Base-by-base conservation (phyloP, 176 grass and related monocot genomes). In the Miscanthus lutarioriparius region DNA sequence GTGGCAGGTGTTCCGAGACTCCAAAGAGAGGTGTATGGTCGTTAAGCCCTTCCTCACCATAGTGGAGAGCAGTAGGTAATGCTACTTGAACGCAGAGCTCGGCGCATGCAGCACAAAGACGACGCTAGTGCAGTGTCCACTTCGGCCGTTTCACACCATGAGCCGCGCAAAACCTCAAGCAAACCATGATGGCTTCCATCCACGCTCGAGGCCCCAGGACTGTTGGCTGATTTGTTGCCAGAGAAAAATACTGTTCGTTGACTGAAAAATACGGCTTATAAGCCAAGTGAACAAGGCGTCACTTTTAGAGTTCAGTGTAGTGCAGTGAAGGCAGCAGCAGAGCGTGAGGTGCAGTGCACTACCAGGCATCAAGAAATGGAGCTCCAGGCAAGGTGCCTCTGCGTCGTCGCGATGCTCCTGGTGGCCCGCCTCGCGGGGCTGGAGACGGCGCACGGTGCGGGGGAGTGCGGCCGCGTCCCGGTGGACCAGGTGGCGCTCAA, bases 391-490 rank as follows among this genome's bases (percentile, higher is more conserved):
- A 93, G 92, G 72, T 64, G 79, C 62, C 14, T 94, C 53, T 86
- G 45, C 82, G 38, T 93, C 10, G 45, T 90, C 7, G 79, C 37
- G 49, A 69, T 87, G 76, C 38, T 95, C 70, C 28, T 93, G 67
- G 32, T 90, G 10, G 74, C 81, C 28, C 33, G 74, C 15, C n/a
- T 80, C 1, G 58, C 70, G 6, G 80, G 54, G 35, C 4, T 85
- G 47, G 71, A 83, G 17, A 80, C 40, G 20, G 90, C 71, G 23
- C 70, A 81, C 64, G 92, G 76, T 20, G 91, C 95, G 0, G 95
- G 91, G 23, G 87, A 98, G 70, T 98, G 95, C 44, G 95, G 95
- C 39, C 90, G 76, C 59, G 49, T 74, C 1, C 82, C 92, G 3
- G 82, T 82, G 25, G 89, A 93, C 49, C 32, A 59, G 36, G 83